Evolutionary conservation across 2,329 filamentous ascomycete species (phyloP).

Genomic region (Cladophialophora psammophila): DNA sequence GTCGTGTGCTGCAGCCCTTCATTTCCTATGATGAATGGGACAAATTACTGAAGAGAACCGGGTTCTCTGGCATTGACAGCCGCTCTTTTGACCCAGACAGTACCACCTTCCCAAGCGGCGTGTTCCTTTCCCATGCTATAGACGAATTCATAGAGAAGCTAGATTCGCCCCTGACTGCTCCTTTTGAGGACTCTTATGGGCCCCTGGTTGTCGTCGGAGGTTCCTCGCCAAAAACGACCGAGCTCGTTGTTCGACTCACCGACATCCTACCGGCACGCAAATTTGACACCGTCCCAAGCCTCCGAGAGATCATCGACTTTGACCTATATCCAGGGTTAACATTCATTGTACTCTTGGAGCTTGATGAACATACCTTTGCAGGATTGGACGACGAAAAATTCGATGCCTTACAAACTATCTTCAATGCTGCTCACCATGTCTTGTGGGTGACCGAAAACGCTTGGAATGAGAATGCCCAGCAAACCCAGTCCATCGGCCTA

Average conservation of each 20-base stretch:
- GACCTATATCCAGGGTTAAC: conserved; percentile 17
- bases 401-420: conserved; percentile 12
- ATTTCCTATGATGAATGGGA: conserved; percentile 24
- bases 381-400: conserved; percentile 14
- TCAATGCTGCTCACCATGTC: conserved; percentile 9
- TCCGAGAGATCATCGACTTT: conserved; percentile 23
- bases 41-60: conserved; percentile 16
- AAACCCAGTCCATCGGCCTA: conserved; percentile 5
- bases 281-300: conserved; percentile 15
- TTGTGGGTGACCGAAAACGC: conserved; percentile 16
- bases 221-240: not conserved
- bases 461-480: conserved; percentile 5
- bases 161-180: not conserved
- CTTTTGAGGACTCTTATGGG: not conserved
- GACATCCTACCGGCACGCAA: conserved; percentile 12
- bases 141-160: conserved; percentile 12
- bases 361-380: conserved; percentile 8
- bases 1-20: conserved; percentile 17
- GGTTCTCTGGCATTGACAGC: conserved; percentile 27
- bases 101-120: conserved; percentile 23
- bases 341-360: conserved; percentile 10
- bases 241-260: conserved; percentile 1
- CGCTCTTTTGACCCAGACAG: conserved; percentile 15
- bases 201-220: not conserved
- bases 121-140: conserved; percentile 16